A percentile compares a stretch with the other conserved stretches of the same genome.
Conservation (phyloP, 2,329 filamentous ascomycete genomes). For the Camillea tinctor region DNA sequence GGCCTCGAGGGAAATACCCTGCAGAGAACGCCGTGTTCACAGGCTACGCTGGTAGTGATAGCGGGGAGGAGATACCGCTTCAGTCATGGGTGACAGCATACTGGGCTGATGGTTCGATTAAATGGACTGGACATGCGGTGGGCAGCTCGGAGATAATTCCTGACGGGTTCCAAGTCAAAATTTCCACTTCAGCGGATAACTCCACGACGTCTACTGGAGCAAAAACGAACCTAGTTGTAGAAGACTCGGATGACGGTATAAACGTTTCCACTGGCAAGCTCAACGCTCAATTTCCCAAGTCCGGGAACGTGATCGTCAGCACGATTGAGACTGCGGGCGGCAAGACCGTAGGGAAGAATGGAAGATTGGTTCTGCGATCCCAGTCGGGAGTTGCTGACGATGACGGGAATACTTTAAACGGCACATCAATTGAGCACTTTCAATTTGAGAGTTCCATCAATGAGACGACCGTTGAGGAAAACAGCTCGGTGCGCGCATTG, state of each 20-base stretch:
- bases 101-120: conserved; percentile 60
- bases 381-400: conserved; percentile 46
- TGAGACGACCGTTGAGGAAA: conserved; percentile 47
- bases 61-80: conserved; percentile 32
- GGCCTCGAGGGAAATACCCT: conserved; percentile 40
- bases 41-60: conserved; percentile 24
- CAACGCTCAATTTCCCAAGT: conserved; percentile 41
- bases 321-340: conserved; percentile 40
- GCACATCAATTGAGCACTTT: conserved; percentile 38
- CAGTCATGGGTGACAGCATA: conserved; percentile 59
- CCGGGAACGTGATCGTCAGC: conserved; percentile 39
- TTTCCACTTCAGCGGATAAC: conserved; percentile 15
- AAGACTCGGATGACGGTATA: conserved; percentile 29
- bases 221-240: conserved; percentile 14
- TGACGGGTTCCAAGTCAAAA: conserved; percentile 43
- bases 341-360: conserved; percentile 44
- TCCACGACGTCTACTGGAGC: not conserved
- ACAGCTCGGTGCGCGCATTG: conserved; percentile 42
- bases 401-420: conserved; percentile 35
- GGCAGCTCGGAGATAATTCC: conserved; percentile 39
- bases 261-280: conserved; percentile 46
- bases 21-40: conserved; percentile 38
- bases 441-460: conserved; percentile 51
- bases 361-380: conserved; percentile 52
- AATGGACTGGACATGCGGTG: conserved; percentile 61